Base-by-base conservation (phyloP, 139 green algal genomes). In the Auxenochlorella pyrenoidosa region DNA sequence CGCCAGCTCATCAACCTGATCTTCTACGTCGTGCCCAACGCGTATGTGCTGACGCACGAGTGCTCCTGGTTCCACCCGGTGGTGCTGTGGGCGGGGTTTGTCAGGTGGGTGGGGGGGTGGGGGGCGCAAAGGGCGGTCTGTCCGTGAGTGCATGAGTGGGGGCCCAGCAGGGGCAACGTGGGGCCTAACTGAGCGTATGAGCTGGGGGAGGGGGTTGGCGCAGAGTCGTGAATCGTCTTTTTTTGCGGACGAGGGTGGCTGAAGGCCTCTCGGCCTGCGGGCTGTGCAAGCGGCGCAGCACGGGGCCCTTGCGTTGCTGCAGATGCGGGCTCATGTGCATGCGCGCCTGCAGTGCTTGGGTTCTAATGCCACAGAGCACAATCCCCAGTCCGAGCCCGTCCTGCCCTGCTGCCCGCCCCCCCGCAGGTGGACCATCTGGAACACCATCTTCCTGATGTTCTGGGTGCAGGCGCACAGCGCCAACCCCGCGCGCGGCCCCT, bases 401-500 rank as follows among this genome's bases (percentile, higher is more conserved):
- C 24, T 68, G 59, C 59, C 66, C 66, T 43, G 28, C 66, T 30
- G 41, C 5, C 32, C 66, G 47, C 70, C 70, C 13, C n/a, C 73
- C 40, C 22, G 81, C 41, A 83, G 87, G 36, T 90, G 86, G 88
- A 71, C 85, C 38, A 34, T 41, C 34, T 90, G 79, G 88, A 91
- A 91, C 88, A 82, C 22, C 30, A 30, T 91, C 8, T 90, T 91
- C 54, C 36, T 85, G 70, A n/a, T 92, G 19, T 91, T 85, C 76
- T 40, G 36, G 30, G 41, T 91, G 6, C 85, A 91, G 65, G 88
- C 63, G 16, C 43, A 68, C 59, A 83, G 41, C 59, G 68, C 71
- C 58, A 72, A 82, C 66, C 63, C 79, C 16, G 73, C 75, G 0
- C 26, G 28, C 59, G 30, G 16, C 2, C 51, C 38, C 13, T 47